These are phyloP conservation scores for Coffea eugenioides DNA, from an alignment of 257 asterid species.

Conservation along the genomic window DNA sequence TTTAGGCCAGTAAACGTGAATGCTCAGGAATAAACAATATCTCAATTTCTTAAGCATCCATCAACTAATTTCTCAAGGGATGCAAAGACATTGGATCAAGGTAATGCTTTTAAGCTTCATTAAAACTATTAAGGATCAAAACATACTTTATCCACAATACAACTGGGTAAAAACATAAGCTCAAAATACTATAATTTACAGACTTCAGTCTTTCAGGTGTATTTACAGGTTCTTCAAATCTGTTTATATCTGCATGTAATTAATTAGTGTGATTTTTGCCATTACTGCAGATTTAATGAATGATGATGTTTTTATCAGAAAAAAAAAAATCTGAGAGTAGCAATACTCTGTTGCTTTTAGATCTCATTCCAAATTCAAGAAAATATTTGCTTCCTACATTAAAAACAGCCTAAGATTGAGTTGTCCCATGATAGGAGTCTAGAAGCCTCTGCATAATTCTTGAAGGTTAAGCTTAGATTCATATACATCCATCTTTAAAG, in stretches of 20 bases:
- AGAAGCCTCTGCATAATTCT: not conserved
- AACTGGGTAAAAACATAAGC: not conserved
- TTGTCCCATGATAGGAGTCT: not conserved
- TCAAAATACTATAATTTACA: not conserved
- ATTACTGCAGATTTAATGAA: too few relatives aligned
- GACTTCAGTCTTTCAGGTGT: not conserved
- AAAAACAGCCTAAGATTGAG: not conserved
- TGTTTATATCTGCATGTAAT: too few relatives aligned
- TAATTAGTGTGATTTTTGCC: too few relatives aligned
- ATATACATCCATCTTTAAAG: too few relatives aligned
- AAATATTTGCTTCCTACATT: not conserved
- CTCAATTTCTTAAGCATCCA: not conserved
- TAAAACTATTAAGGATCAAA: not conserved
- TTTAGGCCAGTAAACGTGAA: not conserved
- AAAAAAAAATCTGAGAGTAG: too few relatives aligned
- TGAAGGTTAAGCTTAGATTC: not conserved
- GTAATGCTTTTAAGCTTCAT: not conserved
- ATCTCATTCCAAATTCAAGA: not conserved
- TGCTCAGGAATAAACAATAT: not conserved
- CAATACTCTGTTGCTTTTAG: not conserved
- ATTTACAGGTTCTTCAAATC: not conserved
- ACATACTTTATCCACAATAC: not conserved
- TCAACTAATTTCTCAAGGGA: not conserved
- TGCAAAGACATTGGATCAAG: not conserved
- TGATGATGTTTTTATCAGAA: too few relatives aligned